Evolutionary conservation across 441 rosid genomes (phyloP), one percentile per base, ranked within the genome.

Genomic region (Monsonia emarginata): DNA sequence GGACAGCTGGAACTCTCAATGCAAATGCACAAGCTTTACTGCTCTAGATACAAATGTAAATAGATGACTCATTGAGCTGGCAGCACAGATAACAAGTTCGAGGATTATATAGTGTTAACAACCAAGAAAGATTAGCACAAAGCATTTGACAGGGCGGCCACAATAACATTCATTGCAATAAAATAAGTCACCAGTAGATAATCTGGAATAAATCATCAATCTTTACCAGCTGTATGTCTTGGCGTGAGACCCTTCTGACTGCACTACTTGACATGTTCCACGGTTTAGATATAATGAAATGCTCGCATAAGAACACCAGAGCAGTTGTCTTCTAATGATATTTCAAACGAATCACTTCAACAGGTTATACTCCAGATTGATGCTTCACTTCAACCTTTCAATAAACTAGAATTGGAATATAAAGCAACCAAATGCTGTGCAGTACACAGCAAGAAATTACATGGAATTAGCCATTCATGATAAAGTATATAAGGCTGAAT

Each of bases 181-280:
- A 22, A 52, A 22, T 21, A 21, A 52, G 14, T 52, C 59, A 10
- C 14, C 2, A 52, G 59, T 22, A 52, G 28, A 9, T 22, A 52
- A 52, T 52, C 13, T 9, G 14, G 59, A n/a, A 52, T 52, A 19
- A 21, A 3, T n/a, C 27, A 52, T 52, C 13, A 52, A 22, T 11
- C 27, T 22, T 24, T 56, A 56, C 60, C 60, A 86, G 79, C 81
- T 92, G 96, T 72, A 92, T 90, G 79, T 92, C 94, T 79, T 83
- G 85, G 48, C 89, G 88, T 18, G 97, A 90, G 28, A 92, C 97
- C 78, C 92, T 85, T 75, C 90, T 87, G 34, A 74, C 84, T 2
- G 87, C 46, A 76, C 87, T 91, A 71, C 80, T 88, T 0, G 97
- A 88, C 98, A 92, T 92, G 34, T 64, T 76, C 69, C 46, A 69